Percentiles rank a stretch among this genome's conserved stretches.
These are phyloP conservation scores for Euphorbia lathyris DNA, from an alignment of 345 rosid species.

Conservation along the genomic window DNA sequence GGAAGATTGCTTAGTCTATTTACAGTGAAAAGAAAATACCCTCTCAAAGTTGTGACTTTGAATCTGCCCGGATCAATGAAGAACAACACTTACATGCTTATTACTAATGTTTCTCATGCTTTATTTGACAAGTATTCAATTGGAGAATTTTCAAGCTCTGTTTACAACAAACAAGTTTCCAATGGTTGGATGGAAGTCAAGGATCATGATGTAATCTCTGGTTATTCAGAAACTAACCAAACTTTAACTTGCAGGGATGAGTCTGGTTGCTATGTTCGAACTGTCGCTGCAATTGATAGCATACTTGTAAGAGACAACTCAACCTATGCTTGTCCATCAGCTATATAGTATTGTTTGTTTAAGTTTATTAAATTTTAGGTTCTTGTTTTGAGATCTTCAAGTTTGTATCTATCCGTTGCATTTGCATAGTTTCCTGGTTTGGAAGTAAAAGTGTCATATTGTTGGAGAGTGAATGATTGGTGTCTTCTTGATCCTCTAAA, in stretches of 20 bases:
- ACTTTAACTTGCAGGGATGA: conserved; percentile 40
- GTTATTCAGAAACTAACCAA: conserved; percentile 51
- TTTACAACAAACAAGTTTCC: conserved; percentile 48
- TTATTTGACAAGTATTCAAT: conserved; percentile 27
- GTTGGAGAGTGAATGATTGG: too few species aligned
- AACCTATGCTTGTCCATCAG: conserved; percentile 38
- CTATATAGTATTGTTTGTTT: conserved; percentile 3
- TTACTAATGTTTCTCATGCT: conserved; percentile 65
- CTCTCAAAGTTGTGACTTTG: conserved; percentile 51
- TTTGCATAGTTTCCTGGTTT: not conserved
- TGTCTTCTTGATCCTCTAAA: too few species aligned
- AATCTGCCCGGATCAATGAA: conserved; percentile 34
- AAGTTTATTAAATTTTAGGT: not conserved
- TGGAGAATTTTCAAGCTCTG: conserved; percentile 29
- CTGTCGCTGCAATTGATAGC: conserved; percentile 41
- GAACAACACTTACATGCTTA: conserved; percentile 38
- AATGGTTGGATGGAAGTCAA: conserved; percentile 79
- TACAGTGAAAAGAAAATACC: conserved; percentile 35
- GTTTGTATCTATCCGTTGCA: not conserved
- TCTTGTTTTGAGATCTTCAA: not conserved
- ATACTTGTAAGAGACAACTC: conserved; percentile 38
- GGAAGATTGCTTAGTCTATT: conserved; percentile 26
- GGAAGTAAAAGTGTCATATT: too few species aligned
- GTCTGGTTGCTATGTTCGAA: conserved; percentile 48
- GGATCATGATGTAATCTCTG: conserved; percentile 63